Base-by-base conservation (phyloP, 1,284 basidiomycete genomes). In the Moesziomyces sp. region DNA sequence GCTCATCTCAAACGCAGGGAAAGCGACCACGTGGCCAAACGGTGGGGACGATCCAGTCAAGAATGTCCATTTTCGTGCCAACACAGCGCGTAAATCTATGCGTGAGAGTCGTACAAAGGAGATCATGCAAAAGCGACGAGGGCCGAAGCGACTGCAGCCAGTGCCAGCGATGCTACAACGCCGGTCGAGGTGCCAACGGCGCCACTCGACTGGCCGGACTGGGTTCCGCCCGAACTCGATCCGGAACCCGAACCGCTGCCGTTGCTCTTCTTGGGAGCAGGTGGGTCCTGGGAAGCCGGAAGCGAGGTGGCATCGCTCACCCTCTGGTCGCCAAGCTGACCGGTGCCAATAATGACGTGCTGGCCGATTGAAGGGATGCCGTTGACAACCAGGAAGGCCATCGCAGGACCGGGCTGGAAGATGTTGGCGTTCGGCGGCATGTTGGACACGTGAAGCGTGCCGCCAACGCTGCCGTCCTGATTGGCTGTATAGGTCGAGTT, bases 401-500 rank as follows among this genome's bases (percentile, higher is more conserved):
- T 93, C 4, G 88, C 93, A 3, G 92, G 92, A 5, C 93, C 92
- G 54, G 92, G 91, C 21, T 91, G 91, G 77, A 93, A 93, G 42
- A 78, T 52, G 63, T 80, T 80, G 40, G 75, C 28, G 52, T 80
- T 80, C 14, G 72, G 69, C 1, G 84, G 82, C 75, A 86, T 86
- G 7, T 83, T 67, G 77, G 84, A 50, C 50, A 75, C 1, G 92
- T 91, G 84, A 93, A 92, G 60, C 92, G 92, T 34, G 49, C 94
- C 87, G 8, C 87, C 87, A 3, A 90, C 91, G 24, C 88, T 89
- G 9, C 92, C 92, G 79, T 94, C 89, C 40, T 84, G 86, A 79
- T 91, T 89, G 69, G 92, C 91, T 3, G 91, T 92, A 85, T 90
- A 96, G 2, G 92, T 90, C 86, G 88, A 89, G 85, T 93, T 91